phyloP scores from a whole-genome alignment of 164 flowering plant species.

The Berberis thunbergii region DNA sequence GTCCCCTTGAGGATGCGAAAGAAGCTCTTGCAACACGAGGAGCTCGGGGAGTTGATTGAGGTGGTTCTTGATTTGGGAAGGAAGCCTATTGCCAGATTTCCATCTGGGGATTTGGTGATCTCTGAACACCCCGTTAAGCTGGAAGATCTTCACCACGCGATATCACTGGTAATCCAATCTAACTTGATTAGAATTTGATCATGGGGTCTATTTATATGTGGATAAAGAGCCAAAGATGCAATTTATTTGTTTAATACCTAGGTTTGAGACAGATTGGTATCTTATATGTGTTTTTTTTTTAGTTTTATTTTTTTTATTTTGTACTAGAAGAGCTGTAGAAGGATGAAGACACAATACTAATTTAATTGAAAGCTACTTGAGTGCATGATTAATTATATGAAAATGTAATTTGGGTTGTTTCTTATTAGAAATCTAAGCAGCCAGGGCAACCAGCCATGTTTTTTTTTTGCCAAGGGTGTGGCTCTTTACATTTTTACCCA shows the following conservation, averaged over 20 bases:
- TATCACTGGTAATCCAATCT: conserved; percentile 50
- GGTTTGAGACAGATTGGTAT: background rate
- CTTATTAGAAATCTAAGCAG: no score
- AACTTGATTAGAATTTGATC: background rate
- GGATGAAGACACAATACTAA: background rate
- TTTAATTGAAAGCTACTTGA: background rate
- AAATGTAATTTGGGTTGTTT: background rate
- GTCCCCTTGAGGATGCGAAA: conserved; percentile 65
- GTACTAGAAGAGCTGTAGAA: background rate
- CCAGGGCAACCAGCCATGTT: no score
- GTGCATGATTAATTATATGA: no score
- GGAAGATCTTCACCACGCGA: conserved; percentile 66
- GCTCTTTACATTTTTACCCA: no score
- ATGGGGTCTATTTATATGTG: background rate
- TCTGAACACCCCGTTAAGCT: conserved; percentile 55
- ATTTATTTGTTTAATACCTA: background rate
- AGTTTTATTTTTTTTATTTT: background rate
- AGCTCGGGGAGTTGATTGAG: conserved; percentile 69
- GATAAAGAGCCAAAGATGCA: background rate
- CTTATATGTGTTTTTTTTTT: background rate
- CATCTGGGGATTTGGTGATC: conserved; percentile 83
- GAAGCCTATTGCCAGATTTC: conserved; percentile 84
- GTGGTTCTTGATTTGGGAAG: conserved; percentile 95
- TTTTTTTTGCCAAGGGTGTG: no score
- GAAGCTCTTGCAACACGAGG: conserved; percentile 36